Evolutionary conservation across 345 rosid species (phyloP), one percentile per base, ranked within the genome.

Genomic region (Tarenaya hassleriana): DNA sequence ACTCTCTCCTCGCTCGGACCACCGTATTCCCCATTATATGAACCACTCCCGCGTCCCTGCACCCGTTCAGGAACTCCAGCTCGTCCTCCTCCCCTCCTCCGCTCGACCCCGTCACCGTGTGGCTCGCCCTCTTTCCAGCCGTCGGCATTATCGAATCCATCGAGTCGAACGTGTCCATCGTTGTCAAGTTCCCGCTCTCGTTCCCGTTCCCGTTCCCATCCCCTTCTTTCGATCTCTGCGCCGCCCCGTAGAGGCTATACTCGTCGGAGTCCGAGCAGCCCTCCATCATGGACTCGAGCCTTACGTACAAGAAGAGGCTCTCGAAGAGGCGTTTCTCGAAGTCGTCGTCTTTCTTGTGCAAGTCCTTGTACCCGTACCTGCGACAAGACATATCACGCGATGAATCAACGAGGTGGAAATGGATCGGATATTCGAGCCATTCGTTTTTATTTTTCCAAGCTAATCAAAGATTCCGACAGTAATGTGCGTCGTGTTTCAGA

Each of bases 241-340:
- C 44, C 4, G 83, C 2, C 64, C 63, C 43, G 80, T 69, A n/a
- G 18, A 63, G 50, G 41, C 84, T 84, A 55, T 77, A 84, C 8
- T 84, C 96, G 3, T 88, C 94, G 0, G 94, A 84, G 63, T 88
- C 96, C 0, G 86, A 77, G 58, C 75, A 79, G 17, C 82, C 75
- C 60, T 81, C 89, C 94, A 81, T 84, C 89, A 84, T 79, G 8
- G 78, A 63, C 41, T 84, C 89, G 1, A 84, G 88, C 55, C 81
- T 70, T 18, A 79, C 74, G 19, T 72, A 79, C 56, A 73, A 32
- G 69, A 77, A 79, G 20, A 85, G 76, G 62, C 59, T 73, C 24
- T 82, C 81, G 1, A 85, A 79, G 12, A 85, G 78, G 33, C 72
- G 73, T 55, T 69, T 78, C 78, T 82, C 95, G 38, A 85, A 85